These are phyloP conservation scores for Fonsecaea multimorphosa DNA, from an alignment of 2,329 filamentous ascomycete species.

Conservation along the genomic window DNA sequence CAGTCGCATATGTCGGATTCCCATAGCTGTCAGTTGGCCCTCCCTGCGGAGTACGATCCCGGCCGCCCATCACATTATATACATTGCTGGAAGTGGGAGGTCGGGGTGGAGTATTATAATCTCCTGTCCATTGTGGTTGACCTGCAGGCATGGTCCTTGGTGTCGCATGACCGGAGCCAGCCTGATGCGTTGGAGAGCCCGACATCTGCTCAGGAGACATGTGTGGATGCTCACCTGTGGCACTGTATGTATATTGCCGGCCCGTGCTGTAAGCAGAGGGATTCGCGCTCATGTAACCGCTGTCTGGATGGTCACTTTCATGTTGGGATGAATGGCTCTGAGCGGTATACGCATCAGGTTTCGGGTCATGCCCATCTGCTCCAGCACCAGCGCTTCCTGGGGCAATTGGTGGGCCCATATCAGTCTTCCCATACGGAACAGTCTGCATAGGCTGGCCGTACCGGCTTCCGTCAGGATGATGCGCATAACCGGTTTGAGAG, in stretches of 20 bases:
- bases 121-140: constrained; percentile 73
- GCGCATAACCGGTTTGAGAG: constrained; percentile 70
- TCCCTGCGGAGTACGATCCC: constrained; percentile 75
- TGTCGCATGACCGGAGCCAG: constrained; percentile 81
- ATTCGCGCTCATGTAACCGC: constrained; percentile 86
- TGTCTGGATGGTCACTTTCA: constrained; percentile 71
- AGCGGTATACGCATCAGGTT: constrained; percentile 68
- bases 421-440: constrained; percentile 75
- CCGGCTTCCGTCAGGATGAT: constrained; percentile 72
- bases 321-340: constrained; percentile 63
- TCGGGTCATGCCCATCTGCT: constrained; percentile 68
- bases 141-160: constrained; percentile 76
- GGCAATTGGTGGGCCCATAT: constrained; percentile 81
- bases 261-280: constrained; percentile 72
- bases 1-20: constrained; percentile 69
- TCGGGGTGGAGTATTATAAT: constrained; percentile 80
- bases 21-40: constrained; percentile 73
- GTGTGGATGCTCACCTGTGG: constrained; percentile 75
- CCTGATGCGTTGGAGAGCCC: constrained; percentile 78
- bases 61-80: constrained; percentile 84
- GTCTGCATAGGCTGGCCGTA: constrained; percentile 63
- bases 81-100: constrained; percentile 74
- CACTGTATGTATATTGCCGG: constrained; percentile 78
- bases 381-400: constrained; percentile 64
- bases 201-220: constrained; percentile 77